A percentile compares a stretch with the other conserved stretches of the same genome.
These are phyloP conservation scores for Leucosporidium yakuticum DNA, from an alignment of 768 basidiomycete species.

Conservation along the genomic window DNA sequence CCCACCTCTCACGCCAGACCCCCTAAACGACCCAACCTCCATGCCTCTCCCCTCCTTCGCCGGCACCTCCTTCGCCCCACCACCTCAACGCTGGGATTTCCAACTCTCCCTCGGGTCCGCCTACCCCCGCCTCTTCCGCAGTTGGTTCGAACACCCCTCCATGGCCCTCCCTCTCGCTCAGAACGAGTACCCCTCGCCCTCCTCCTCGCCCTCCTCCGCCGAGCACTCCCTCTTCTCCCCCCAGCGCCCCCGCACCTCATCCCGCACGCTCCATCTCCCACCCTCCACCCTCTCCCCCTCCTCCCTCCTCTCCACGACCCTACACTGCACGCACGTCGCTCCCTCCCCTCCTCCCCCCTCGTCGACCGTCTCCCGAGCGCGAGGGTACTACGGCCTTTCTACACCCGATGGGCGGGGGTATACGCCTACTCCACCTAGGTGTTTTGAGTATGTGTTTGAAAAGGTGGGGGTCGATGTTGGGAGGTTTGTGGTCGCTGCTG, in stretches of 20 bases:
- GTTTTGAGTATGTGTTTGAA: conserved; percentile 20
- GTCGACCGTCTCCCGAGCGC: too few relatives aligned
- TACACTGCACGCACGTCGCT: background rate
- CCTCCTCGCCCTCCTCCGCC: too few relatives aligned
- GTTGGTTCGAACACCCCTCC: conserved; percentile 10
- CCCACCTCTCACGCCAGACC: conserved; percentile 7
- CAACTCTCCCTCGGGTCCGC: too few relatives aligned
- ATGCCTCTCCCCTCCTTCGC: too few relatives aligned
- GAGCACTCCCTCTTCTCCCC: too few relatives aligned
- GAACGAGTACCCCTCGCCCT: background rate
- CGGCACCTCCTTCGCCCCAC: too few relatives aligned
- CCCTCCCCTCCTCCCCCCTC: background rate
- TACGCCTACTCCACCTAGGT: background rate
- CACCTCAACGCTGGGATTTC: too few relatives aligned
- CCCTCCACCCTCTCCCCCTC: too few relatives aligned
- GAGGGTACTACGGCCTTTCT: too few relatives aligned
- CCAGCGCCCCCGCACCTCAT: too few relatives aligned
- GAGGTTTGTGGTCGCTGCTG: conserved; percentile 16
- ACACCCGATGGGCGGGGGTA: too few relatives aligned
- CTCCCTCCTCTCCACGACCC: background rate
- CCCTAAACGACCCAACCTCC: background rate
- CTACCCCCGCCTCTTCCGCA: background rate
- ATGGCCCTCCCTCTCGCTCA: background rate
- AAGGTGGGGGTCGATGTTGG: conserved; percentile 14
- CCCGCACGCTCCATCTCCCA: too few relatives aligned